Conservation (phyloP, 345 rosid species). For the Microcos paniculata region DNA sequence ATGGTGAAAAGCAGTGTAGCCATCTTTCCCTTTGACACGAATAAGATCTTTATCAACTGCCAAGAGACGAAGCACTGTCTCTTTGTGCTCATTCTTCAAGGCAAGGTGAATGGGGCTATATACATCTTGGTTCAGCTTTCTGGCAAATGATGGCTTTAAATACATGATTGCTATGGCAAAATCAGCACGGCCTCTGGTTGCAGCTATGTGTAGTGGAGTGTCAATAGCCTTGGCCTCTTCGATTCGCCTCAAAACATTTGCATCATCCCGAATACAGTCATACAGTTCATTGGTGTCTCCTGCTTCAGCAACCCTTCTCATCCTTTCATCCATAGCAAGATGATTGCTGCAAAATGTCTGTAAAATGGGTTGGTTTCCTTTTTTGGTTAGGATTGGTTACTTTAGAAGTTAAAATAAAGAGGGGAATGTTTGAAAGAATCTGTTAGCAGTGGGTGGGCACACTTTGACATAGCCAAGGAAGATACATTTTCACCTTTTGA, state of each 20-base stretch:
- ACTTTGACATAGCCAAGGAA: too few relatives aligned
- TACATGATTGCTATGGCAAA: neutral
- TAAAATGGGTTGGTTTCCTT: too few relatives aligned
- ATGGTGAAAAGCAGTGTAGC: slow-evolving; percentile 20
- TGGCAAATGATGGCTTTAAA: neutral
- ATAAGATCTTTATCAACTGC: slow-evolving; percentile 10
- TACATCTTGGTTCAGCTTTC: neutral
- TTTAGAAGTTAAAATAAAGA: too few relatives aligned
- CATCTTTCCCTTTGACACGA: slow-evolving; percentile 22
- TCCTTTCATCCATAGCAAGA: neutral
- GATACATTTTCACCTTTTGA: too few relatives aligned
- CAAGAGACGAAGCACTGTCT: neutral
- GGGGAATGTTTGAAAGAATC: too few relatives aligned
- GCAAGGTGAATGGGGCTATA: neutral
- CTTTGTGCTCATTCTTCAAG: neutral
- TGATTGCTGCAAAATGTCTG: too few relatives aligned
- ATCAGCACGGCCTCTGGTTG: too few relatives aligned
- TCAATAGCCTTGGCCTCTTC: neutral
- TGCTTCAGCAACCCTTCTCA: neutral
- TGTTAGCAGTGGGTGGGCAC: too few relatives aligned
- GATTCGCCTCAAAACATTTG: neutral
- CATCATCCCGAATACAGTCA: neutral
- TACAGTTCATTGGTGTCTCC: neutral
- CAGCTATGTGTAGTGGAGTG: neutral
- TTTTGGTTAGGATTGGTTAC: too few relatives aligned